Evolutionary conservation across 495 filamentous ascomycete species (phyloP), one percentile per base, ranked within the genome.

Genomic region (Lasiosphaeris hirsuta): DNA sequence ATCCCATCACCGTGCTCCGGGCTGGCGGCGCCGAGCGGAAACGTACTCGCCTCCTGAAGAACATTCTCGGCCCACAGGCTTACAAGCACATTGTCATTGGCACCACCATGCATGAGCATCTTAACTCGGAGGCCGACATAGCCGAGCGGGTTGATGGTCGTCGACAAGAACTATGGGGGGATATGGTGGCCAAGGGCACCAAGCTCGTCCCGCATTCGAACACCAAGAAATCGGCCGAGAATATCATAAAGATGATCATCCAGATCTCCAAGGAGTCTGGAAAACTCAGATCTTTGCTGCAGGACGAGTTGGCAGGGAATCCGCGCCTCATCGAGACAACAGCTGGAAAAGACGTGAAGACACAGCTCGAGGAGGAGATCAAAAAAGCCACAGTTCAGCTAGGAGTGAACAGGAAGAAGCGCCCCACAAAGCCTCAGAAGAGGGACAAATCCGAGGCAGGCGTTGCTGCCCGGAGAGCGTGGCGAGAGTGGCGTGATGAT

Each of bases 41-140:
- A 33, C 46, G 46, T 8, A 49, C 46, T 0, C 19, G 33, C 14
- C 46, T 49, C 33, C 33, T 49, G 46, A 13, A 48, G 19, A 48
- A 23, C 2, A 48, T 48, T 10, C 45, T 48, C 8, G 45, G 45
- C 15, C 1, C 1, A 13, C 7, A 48, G 1, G 45, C 45, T 3
- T 48, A 48, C 45, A 48, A 48, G 10, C 14, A 23, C 14, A 48
- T 48, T 18, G 10, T 48, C 23, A 48, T 48, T 23, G 45, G 19
- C 23, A 48, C 45, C 23, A 48, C 45, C 1, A 48, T 48, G 45
- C 33, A 18, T 8, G 45, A 48, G 15, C 46, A 49, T 4, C 2
- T 49, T 1, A 49, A 49, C 0, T 2, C 7, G 0, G 10, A 13
- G 1, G 19, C 1, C 3, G 46, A 49, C 46, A 49, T 49, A 6